Base-by-base conservation (phyloP, 2,329 filamentous ascomycete species). In the Ophiostoma quercus region DNA sequence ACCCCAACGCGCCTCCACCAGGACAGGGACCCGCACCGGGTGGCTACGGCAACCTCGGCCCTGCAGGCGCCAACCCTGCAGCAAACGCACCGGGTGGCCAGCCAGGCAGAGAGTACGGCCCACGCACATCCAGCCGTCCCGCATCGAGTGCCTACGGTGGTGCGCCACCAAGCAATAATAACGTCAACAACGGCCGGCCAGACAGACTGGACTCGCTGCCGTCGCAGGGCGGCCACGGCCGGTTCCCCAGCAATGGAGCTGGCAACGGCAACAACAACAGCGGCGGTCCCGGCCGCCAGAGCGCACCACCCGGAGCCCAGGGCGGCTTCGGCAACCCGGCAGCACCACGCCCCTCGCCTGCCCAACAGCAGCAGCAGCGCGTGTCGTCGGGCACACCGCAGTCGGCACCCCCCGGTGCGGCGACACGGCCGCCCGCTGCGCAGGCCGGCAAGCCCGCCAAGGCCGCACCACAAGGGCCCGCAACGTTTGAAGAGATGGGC, bases 401-500 rank as follows among this genome's bases (percentile, higher is more conserved):
- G 63, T 16, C 57, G 22, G 32, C 54, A 4, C 9, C 16, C 4
- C 60, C 29, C 9, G 60, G 60, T 5, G 5, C 60, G 19, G 60
- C 29, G 8, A 19, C 62, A 0, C 70, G 75, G 7, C 67, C 67
- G 43, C 14, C 54, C 16, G 51, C 70, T 14, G 39, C 65, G 12
- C 62, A 43, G 16, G 65, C 68, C 16, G 14, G 34, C 14, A 69
- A 72, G 69, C 60, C 65, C 9, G 67, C 66, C 54, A 43, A 66
- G 67, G 19, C 63, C 2, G 34, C 34, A 22, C 63, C 63, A 41
- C 92, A 93, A 77, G 95, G 94, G 12, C 94, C 95, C 0, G 92
- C 95, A 75, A 98, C 95, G 0, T 99, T 99, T 78, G 94, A 97
- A 77, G 94, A 96, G 77, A 99, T 99, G 95, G 95, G 95, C 54